Conservation (phyloP, 176 grass and related monocot species). For the Ensete glaucum region DNA sequence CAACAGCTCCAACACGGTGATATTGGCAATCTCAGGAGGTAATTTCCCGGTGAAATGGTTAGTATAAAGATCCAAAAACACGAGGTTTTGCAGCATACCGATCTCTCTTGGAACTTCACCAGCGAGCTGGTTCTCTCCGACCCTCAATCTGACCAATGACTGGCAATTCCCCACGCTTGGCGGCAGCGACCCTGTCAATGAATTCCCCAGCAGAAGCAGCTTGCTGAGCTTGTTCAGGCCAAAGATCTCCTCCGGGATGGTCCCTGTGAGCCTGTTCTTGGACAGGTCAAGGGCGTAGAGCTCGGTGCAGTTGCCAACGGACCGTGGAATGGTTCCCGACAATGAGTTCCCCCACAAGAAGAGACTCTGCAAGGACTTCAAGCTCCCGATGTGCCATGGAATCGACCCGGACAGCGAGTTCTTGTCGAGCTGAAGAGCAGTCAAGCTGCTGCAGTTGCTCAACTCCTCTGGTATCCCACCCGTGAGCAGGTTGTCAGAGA, state of each 20-base stretch:
- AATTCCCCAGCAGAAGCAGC: slow-evolving; percentile 70
- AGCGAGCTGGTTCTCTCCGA: slow-evolving; percentile 66
- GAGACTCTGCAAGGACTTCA: slow-evolving; percentile 58
- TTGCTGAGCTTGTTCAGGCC: slow-evolving; percentile 76
- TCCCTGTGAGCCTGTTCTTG: slow-evolving; percentile 50
- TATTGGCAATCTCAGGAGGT: slow-evolving; percentile 62
- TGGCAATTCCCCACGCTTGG: slow-evolving; percentile 52
- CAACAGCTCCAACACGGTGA: slow-evolving; percentile 80
- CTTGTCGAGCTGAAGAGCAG: slow-evolving; percentile 65
- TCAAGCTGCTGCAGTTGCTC: slow-evolving; percentile 75
- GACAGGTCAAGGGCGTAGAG: slow-evolving; percentile 79
- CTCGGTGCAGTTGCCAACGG: slow-evolving; percentile 61
- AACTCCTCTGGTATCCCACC: slow-evolving; percentile 48
- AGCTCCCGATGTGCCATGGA: slow-evolving; percentile 44
- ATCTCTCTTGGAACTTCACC: slow-evolving; percentile 62
- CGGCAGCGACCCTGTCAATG: slow-evolving; percentile 47
- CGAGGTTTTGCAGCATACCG: slow-evolving; percentile 79
- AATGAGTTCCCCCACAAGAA: slow-evolving; percentile 82
- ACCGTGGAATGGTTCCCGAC: slow-evolving; percentile 42
- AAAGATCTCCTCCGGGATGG: slow-evolving; percentile 74
- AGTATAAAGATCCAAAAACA: slow-evolving; percentile 77
- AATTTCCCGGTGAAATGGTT: slow-evolving; percentile 52
- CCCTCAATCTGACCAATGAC: slow-evolving; percentile 57
- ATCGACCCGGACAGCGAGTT: slow-evolving; percentile 51
- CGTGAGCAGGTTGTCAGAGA: slow-evolving; percentile 69